phyloP scores from a whole-genome alignment of 1,284 basidiomycete genomes.

The Austroboletus novae-zelandiae region DNA sequence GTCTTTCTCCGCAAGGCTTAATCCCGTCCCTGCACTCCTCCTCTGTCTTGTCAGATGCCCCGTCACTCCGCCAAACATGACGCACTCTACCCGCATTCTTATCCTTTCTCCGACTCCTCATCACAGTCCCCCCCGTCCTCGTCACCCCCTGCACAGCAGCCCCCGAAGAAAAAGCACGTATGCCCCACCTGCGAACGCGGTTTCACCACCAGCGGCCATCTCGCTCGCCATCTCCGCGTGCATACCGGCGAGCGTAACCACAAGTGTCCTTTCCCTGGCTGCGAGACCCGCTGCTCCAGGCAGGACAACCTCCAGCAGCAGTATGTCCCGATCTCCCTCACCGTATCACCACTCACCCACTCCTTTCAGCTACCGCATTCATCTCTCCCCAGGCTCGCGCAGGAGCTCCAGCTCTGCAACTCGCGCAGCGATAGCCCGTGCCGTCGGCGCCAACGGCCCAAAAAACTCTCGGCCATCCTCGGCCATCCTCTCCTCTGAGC shows the following conservation, averaged over 20 bases:
- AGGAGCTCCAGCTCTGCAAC: slow-evolving; percentile 51
- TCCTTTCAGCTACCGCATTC: slow-evolving; percentile 60
- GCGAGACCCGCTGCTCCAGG: slow-evolving; percentile 75
- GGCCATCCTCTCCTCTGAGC: slow-evolving; percentile 19
- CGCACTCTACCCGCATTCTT: background rate
- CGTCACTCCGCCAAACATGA: slow-evolving; percentile 32
- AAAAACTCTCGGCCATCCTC: slow-evolving; percentile 26
- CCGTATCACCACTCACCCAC: slow-evolving; percentile 11
- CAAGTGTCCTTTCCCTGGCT: slow-evolving; percentile 80
- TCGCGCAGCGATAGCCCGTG: slow-evolving; percentile 48
- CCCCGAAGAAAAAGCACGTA: slow-evolving; percentile 57
- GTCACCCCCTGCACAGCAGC: slow-evolving; percentile 5
- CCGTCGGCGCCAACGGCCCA: slow-evolving; percentile 31
- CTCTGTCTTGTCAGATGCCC: slow-evolving; percentile 23
- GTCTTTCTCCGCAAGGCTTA: slow-evolving; percentile 27
- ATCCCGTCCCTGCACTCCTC: slow-evolving; percentile 28
- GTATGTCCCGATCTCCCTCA: slow-evolving; percentile 42
- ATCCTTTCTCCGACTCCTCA: slow-evolving; percentile 23
- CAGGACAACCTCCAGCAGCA: slow-evolving; percentile 84
- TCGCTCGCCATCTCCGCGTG: slow-evolving; percentile 76
- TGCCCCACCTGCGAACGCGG: slow-evolving; percentile 66
- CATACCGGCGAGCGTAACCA: slow-evolving; percentile 83
- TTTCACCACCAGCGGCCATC: slow-evolving; percentile 83
- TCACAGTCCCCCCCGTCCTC: slow-evolving; percentile 20
- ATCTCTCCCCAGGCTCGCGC: slow-evolving; percentile 68